Evolutionary conservation across 345 rosid genomes (phyloP).

Genomic region (Eutrema yunnanense): DNA sequence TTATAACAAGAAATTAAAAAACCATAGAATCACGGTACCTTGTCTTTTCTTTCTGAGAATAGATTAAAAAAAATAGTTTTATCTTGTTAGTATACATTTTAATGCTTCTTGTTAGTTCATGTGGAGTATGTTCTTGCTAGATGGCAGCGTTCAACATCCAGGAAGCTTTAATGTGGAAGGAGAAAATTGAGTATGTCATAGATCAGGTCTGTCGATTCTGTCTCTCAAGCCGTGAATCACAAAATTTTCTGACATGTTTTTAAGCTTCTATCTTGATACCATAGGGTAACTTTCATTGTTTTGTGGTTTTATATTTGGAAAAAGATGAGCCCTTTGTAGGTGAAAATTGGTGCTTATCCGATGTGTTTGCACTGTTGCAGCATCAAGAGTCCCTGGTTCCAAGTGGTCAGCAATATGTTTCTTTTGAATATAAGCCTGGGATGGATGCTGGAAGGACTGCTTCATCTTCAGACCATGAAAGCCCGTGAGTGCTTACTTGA

Average conservation of each 20-base stretch:
- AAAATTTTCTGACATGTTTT: neutral
- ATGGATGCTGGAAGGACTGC: constrained; percentile 86
- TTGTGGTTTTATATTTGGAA: neutral
- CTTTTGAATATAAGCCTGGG: constrained; percentile 95
- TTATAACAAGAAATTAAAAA: constrained; percentile 91
- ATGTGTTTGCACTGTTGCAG: constrained; percentile 41
- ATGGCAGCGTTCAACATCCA: constrained; percentile 99
- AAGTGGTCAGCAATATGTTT: constrained; percentile 78
- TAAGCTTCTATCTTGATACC: neutral
- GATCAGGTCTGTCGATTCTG: constrained; percentile 62
- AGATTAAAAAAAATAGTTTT: neutral
- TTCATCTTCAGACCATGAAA: constrained; percentile 93
- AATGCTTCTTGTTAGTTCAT: constrained; percentile 23
- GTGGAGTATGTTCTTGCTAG: constrained; percentile 41
- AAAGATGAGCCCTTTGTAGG: neutral
- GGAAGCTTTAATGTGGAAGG: constrained; percentile 92
- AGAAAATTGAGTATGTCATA: constrained; percentile 77
- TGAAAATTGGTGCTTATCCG: constrained; percentile 4
- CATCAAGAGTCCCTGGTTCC: constrained; percentile 78
- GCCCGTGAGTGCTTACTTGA: constrained; percentile 75
- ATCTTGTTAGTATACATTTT: constrained; percentile 5
- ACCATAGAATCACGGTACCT: constrained; percentile 78
- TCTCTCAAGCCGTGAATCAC: neutral
- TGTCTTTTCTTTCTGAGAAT: constrained; percentile 6
- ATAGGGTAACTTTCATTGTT: neutral